Evolutionary conservation across 306 rosid genomes (phyloP), one percentile per base, ranked within the genome.

Genomic region (Ziziphus jujuba): DNA sequence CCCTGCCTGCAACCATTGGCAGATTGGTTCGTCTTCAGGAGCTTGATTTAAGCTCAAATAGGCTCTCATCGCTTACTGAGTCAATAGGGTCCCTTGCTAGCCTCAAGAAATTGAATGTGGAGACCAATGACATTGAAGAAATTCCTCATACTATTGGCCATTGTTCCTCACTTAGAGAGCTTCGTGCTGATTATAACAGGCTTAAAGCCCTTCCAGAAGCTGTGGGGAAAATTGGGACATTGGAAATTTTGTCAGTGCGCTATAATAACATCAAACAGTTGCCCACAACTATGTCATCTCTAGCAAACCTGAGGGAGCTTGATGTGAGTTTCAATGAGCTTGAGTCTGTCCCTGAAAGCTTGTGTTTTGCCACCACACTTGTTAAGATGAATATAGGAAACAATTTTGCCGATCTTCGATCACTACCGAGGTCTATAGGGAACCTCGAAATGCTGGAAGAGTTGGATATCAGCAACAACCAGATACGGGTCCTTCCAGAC

Each of bases 141-240:
- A 77, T 91, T 50, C 96, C 97, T 21, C 81, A 88, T 53, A 81
- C 89, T 51, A 79, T 91, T 35, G 97, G 93, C 40, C 85, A 80
- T 56, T 91, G 96, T 72, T 40, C 89, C 22, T 83, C 87, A 6
- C 89, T 91, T 23, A 79, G 63, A 54, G 97, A 87, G 85, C 87
- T 91, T 50, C 87, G 22, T 6, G 81, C 87, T 4, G 97, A 91
- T 72, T 91, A 88, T 73, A 91, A 91, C 52, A 67, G 82, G 57
- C 93, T 91, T 51, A 91, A 87, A 69, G 96, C 97, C 56, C 80
- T 91, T 31, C 97, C 97, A 5, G 97, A 88, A 80, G 97, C 97
- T 23, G 82, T 88, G 5, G 97, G 97, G 24, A 91, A 76, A 79
- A 88, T 91, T 78, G 85, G 75, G 87, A 82, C 84, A 74, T 75